Conservation (phyloP, 164 flowering plant genomes). For the Euptelea pleiosperma region DNA sequence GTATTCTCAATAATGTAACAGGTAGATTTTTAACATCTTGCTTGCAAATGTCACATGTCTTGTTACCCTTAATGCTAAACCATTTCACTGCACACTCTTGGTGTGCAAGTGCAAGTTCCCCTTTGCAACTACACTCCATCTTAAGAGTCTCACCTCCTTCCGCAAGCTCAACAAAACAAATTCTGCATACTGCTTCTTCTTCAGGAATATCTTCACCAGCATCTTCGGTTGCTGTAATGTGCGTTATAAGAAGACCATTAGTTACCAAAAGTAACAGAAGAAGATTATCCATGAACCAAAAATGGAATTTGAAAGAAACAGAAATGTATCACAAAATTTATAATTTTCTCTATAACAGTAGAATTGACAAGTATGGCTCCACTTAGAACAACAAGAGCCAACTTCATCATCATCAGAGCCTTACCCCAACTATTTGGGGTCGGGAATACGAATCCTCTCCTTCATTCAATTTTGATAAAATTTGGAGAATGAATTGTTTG, state of each 20-base stretch:
- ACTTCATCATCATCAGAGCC: too few relatives aligned
- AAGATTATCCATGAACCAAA: not conserved
- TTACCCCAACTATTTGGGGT: too few relatives aligned
- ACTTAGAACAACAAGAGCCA: too few relatives aligned
- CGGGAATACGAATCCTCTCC: too few relatives aligned
- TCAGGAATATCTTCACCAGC: conserved; percentile 73
- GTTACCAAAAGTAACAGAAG: not conserved
- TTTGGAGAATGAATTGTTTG: too few relatives aligned
- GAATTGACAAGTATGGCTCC: too few relatives aligned
- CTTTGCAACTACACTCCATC: conserved; percentile 88
- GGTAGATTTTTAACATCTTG: conserved; percentile 76
- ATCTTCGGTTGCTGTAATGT: conserved; percentile 37
- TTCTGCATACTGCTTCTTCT: conserved; percentile 86
- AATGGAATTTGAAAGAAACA: not conserved
- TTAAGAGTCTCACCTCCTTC: conserved; percentile 81
- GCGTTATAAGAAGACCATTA: conserved; percentile 2
- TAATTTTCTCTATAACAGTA: too few relatives aligned
- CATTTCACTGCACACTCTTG: conserved; percentile 81
- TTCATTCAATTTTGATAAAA: too few relatives aligned
- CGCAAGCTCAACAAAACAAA: conserved; percentile 69
- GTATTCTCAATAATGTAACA: conserved; percentile 59
- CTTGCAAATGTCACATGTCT: conserved; percentile 74
- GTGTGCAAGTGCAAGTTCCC: conserved; percentile 89
- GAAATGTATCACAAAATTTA: not conserved
- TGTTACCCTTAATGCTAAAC: conserved; percentile 88